A percentile compares a stretch with the other conserved stretches of the same genome.
phyloP scores from a whole-genome alignment of 1,284 basidiomycete genomes.

The Ceratobasidium sp. region DNA sequence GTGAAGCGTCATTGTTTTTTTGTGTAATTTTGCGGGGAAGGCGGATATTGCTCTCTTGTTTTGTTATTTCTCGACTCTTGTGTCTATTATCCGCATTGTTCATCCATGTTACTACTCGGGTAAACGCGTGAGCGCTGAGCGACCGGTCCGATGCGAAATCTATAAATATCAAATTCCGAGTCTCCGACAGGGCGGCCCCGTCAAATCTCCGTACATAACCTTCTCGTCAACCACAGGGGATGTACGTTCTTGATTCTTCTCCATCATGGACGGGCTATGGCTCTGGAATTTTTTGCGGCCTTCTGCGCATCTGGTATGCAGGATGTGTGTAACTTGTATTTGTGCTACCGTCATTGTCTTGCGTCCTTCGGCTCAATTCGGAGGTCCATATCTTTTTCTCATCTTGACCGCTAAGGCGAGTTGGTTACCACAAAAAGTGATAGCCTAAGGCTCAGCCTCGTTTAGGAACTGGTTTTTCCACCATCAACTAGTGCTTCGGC shows the following conservation, averaged over 20 bases:
- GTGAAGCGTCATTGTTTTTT: slow-evolving; percentile 8
- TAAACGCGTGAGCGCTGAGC: slow-evolving; percentile 4
- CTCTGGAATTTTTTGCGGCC: slow-evolving; percentile 26
- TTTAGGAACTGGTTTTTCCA: slow-evolving; percentile 64
- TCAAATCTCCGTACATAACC: slow-evolving; percentile 14
- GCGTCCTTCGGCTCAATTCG: slow-evolving; percentile 62
- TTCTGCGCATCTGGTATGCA: slow-evolving; percentile 30
- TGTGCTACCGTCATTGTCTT: slow-evolving; percentile 63
- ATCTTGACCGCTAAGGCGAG: slow-evolving; percentile 61
- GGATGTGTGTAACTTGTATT: slow-evolving; percentile 58
- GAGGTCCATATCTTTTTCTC: slow-evolving; percentile 63
- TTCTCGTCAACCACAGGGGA: slow-evolving; percentile 7
- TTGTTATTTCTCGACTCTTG: slow-evolving; percentile 42
- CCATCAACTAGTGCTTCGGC: slow-evolving; percentile 66
- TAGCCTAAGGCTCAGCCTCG: background rate
- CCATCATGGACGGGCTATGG: slow-evolving; percentile 33
- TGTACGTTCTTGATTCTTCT: background rate
- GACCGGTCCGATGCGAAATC: background rate
- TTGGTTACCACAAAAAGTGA: background rate
- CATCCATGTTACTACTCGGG: slow-evolving; percentile 25
- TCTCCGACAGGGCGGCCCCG: slow-evolving; percentile 5
- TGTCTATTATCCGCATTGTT: slow-evolving; percentile 41
- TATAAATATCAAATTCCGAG: slow-evolving; percentile 28
- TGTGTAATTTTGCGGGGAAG: slow-evolving; percentile 44
- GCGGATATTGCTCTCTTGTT: slow-evolving; percentile 42